Evolutionary conservation across 2,329 filamentous ascomycete species (phyloP), one percentile per base, ranked within the genome.

Genomic region (Truncatella angustata): DNA sequence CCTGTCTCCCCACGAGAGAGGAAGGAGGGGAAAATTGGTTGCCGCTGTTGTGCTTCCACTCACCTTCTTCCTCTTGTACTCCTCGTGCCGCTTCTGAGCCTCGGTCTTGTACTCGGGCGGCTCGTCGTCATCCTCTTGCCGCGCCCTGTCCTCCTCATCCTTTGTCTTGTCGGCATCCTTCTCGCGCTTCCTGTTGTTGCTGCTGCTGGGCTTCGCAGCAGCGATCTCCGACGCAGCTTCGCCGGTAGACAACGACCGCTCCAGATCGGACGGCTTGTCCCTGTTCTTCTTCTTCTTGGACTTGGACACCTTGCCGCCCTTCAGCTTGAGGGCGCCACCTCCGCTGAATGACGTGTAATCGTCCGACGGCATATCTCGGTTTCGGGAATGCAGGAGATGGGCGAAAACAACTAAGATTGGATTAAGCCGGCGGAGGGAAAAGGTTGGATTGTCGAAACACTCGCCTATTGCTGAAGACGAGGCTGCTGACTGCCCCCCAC

Each of bases 241-340:
- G 45, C 65, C 69, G 4, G 62, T 60, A 7, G 73, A 65, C 6
- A 80, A 66, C 42, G 73, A 74, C 63, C 74, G 79, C 52, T 79
- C 77, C 26, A 81, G 68, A 32, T 74, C 72, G 47, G 63, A 64
- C 58, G 72, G 70, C 59, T 73, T 73, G 57, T 73, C 70, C 62
- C 73, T 73, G 57, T 74, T 70, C 62, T 75, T 76, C 63, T 76
- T 88, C 67, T 85, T 87, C 64, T 87, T 84, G 58, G 82, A 74
- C 63, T 82, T 85, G 56, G 79, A 69, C 26, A 82, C 74, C 63
- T 85, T 86, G 56, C 76, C 81, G 63, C 91, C 91, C 74, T 97
- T 97, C 54, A 97, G 81, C 67, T 90, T 93, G 30, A 97, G 81
- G 55, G 87, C 87, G 61, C 91, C 91, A 63, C 86, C 84, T 53